Evolutionary conservation across 73 alveolate species (phyloP).

Genomic region (Paramecium tetraurelia): DNA sequence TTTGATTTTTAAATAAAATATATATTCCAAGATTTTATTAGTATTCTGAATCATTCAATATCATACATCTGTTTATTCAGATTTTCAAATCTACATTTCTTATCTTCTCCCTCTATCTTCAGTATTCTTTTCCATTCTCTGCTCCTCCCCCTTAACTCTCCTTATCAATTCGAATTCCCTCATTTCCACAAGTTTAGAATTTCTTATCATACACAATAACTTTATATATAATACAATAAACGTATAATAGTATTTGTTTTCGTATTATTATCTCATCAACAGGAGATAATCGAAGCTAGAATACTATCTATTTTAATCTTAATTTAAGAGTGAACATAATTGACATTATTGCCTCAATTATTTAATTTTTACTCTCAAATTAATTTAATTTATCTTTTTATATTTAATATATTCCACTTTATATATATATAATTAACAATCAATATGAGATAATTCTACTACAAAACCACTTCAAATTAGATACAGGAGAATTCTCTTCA

Average conservation of each 20-base stretch:
- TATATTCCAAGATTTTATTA: neutral
- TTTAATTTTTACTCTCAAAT: neutral
- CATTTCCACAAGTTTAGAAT: neutral
- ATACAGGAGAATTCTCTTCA: no score
- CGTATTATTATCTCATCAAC: neutral
- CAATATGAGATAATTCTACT: no score
- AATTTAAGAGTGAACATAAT: neutral
- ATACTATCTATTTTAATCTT: neutral
- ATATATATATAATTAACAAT: neutral
- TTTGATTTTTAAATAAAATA: neutral
- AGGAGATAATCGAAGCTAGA: conserved; percentile 27
- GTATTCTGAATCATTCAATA: neutral
- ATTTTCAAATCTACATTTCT: neutral
- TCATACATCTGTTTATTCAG: conserved; percentile 1
- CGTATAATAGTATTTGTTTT: conserved; percentile 7
- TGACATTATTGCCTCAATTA: neutral
- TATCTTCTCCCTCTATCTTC: neutral
- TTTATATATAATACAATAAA: neutral
- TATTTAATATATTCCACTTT: neutral
- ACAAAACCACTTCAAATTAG: no score
- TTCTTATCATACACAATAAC: neutral
- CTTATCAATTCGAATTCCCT: neutral
- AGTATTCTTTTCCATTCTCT: neutral
- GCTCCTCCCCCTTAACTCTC: neutral
- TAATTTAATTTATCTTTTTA: neutral